These are phyloP conservation scores for Talaromyces sp. DNA, from an alignment of 2,329 filamentous ascomycete species.

Conservation along the genomic window DNA sequence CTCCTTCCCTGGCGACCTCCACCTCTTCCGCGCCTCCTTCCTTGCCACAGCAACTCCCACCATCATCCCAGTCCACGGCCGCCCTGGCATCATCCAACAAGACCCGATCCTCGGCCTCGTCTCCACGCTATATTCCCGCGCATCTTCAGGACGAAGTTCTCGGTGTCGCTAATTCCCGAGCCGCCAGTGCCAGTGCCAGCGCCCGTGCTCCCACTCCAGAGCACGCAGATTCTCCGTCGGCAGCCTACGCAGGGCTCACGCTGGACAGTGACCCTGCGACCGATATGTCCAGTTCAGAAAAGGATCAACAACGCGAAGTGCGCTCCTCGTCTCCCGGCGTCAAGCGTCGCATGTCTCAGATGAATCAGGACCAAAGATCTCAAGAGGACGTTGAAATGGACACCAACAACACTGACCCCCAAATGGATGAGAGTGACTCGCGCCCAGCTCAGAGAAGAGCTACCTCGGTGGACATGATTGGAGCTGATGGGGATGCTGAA, in stretches of 20 bases:
- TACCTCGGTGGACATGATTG: conserved; percentile 48
- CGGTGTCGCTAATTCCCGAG: conserved; percentile 25
- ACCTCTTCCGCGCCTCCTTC: conserved; percentile 14
- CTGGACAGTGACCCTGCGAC: conserved; percentile 47
- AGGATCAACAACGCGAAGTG: conserved; percentile 25
- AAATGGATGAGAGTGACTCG: conserved; percentile 23
- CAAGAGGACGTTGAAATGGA: conserved; percentile 21
- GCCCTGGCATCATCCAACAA: conserved; percentile 11
- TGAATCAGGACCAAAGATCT: conserved; percentile 28
- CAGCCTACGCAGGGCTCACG: conserved; percentile 54
- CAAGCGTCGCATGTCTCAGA: conserved; percentile 38
- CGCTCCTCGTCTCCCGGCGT: conserved; percentile 37
- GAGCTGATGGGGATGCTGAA: conserved; percentile 29
- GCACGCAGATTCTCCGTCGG: conserved; percentile 47
- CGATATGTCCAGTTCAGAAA: conserved; percentile 46
- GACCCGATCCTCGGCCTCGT: conserved; percentile 21
- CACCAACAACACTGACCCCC: conserved; percentile 20
- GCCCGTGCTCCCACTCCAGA: conserved; percentile 18
- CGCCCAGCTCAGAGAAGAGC: conserved; percentile 32
- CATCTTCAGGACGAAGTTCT: conserved; percentile 56
- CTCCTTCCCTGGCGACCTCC: conserved; percentile 22
- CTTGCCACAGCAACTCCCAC: conserved; percentile 14
- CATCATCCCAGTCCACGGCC: conserved; percentile 1
- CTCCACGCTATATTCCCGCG: conserved; percentile 53
- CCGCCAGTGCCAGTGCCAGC: background rate